phyloP scores from a whole-genome alignment of 441 rosid species.

The Pelargonium fulgidum region DNA sequence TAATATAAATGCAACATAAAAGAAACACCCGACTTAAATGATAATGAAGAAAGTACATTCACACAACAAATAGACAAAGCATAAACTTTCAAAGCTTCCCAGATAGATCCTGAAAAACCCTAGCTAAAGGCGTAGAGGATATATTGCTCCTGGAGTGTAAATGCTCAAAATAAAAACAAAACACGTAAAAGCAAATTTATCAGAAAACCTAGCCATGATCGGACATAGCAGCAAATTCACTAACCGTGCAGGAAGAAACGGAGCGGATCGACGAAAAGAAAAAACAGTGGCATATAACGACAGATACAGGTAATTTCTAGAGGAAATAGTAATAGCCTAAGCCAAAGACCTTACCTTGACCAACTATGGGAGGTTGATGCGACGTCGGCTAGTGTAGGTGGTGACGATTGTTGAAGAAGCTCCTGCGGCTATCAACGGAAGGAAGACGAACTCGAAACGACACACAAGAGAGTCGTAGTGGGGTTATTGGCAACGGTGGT shows the following conservation, averaged over 20 bases:
- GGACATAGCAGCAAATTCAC: no score
- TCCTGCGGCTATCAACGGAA: not conserved
- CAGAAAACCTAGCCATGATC: no score
- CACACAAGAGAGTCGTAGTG: not conserved
- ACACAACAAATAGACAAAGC: not conserved
- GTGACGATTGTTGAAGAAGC: not conserved
- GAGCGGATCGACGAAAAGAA: not conserved
- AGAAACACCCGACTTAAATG: not conserved
- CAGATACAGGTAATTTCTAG: no score
- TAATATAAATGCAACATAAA: not conserved
- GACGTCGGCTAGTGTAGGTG: not conserved
- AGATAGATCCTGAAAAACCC: no score
- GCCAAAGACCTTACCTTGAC: conserved; percentile 1
- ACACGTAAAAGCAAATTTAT: not conserved
- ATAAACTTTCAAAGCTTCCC: not conserved
- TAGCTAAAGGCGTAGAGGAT: no score
- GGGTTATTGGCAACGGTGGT: not conserved
- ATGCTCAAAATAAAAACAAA: not conserved
- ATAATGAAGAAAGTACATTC: not conserved
- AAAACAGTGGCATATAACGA: not conserved
- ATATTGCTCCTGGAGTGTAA: not conserved
- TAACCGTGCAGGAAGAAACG: no score
- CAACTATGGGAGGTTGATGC: not conserved
- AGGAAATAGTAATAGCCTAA: no score
- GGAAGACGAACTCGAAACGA: not conserved